These are phyloP conservation scores for Kodamaea leandrae DNA, from an alignment of 805 yeast species.

Conservation along the genomic window DNA sequence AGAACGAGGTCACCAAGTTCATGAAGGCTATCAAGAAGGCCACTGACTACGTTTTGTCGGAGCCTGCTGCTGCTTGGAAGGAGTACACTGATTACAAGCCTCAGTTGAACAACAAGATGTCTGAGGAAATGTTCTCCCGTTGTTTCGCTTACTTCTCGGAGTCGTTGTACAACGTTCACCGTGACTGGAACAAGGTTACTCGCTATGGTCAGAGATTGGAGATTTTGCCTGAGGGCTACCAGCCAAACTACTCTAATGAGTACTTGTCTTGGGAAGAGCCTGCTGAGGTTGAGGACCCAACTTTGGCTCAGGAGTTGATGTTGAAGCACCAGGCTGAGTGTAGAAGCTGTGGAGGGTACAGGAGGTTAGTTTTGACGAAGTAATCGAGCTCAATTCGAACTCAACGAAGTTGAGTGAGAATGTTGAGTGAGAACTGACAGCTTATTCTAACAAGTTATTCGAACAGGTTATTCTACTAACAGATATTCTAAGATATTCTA, in stretches of 20 bases:
- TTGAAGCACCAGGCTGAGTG: slow-evolving; percentile 45
- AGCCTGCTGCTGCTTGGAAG: slow-evolving; percentile 47
- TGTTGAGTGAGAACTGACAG: too few relatives aligned
- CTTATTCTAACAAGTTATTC: too few relatives aligned
- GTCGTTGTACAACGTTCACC: slow-evolving; percentile 50
- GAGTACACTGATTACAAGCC: slow-evolving; percentile 50
- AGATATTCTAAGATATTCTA: too few relatives aligned
- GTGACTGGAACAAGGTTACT: slow-evolving; percentile 58
- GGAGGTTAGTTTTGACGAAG: slow-evolving; percentile 34
- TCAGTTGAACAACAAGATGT: slow-evolving; percentile 39
- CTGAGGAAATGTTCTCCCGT: slow-evolving; percentile 48
- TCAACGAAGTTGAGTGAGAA: too few relatives aligned
- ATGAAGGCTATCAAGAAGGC: slow-evolving; percentile 50
- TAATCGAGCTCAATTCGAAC: too few relatives aligned
- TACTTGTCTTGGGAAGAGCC: slow-evolving; percentile 52
- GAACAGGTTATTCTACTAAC: too few relatives aligned
- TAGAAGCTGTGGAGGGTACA: slow-evolving; percentile 47
- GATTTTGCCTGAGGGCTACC: slow-evolving; percentile 48
- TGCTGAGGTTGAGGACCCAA: slow-evolving; percentile 42
- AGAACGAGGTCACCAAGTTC: slow-evolving; percentile 44
- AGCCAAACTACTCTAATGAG: slow-evolving; percentile 51
- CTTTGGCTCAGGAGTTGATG: slow-evolving; percentile 48
- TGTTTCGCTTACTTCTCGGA: slow-evolving; percentile 55
- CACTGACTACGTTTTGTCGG: slow-evolving; percentile 44
- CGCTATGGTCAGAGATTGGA: slow-evolving; percentile 54